Evolutionary conservation across 1,284 basidiomycete species (phyloP), one percentile per base, ranked within the genome.

Genomic region (Rhodotorula glutinis): DNA sequence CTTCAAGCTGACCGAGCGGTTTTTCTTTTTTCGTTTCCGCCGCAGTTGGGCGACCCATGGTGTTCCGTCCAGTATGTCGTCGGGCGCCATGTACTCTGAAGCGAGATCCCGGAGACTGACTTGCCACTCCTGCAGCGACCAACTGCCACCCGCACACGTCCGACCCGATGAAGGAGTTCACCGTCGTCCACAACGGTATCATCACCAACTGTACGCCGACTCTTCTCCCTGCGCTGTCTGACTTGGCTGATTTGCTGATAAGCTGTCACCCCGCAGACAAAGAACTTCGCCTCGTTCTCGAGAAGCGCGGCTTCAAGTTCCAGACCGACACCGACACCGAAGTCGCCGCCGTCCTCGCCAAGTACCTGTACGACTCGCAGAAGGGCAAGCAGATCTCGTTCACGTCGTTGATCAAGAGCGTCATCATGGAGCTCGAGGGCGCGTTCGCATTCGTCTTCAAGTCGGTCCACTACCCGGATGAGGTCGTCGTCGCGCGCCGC

Each of bases 391-490:
- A 53, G 52, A 53, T 53, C 52, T 33, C 52, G 29, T 53, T 53
- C 52, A 33, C 29, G 29, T 30, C 29, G 52, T 29, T 99, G 72
- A 83, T 98, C 84, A 98, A 98, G 86, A 86, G 91, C 52, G 93
- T 98, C 60, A 82, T 98, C 78, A 97, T 95, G 83, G 96, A 99
- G 81, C 87, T 99, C 57, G 93, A 99, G 82, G 96, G 96, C 60
- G 98, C 96, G 14, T 99, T 98, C 77, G 96, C 96, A n/a, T 97
- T 99, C 80, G 94, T 98, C 75, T 98, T 98, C 90, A 98, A 97
- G 83, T 97, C 94, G 23, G 81, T 82, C 47, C 93, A 98, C 83
- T 99, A 88, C 85, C 96, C 96, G 59, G 92, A 95, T 76, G 92
- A 98, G 81, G 86, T 96, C 71, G 92, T 98, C 72, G 90, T 91